phyloP scores from a whole-genome alignment of 2,329 filamentous ascomycete genomes.

The Fusarium chlamydosporum region DNA sequence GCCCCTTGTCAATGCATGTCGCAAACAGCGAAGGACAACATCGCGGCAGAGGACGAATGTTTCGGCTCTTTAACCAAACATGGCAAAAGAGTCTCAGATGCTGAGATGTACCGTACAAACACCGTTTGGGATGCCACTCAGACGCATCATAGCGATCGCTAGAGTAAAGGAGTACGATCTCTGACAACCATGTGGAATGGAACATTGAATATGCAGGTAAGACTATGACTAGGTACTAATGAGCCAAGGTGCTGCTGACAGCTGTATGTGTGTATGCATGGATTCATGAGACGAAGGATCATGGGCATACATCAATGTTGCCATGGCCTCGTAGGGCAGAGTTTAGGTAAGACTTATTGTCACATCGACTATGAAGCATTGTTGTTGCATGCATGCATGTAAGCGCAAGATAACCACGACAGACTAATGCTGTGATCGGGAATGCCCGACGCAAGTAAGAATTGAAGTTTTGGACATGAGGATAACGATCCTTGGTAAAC shows the following conservation, averaged over 20 bases:
- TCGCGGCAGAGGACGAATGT: slow-evolving; percentile 37
- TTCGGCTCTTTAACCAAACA: slow-evolving; percentile 46
- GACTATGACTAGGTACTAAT: slow-evolving; percentile 10
- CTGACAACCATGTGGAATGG: slow-evolving; percentile 6
- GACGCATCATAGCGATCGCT: slow-evolving; percentile 1
- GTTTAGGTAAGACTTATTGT: slow-evolving; percentile 13
- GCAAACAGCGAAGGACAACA: slow-evolving; percentile 33
- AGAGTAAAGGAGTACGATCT: slow-evolving; percentile 16
- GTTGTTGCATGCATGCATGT: slow-evolving; percentile 29
- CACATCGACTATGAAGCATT: slow-evolving; percentile 13
- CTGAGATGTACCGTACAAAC: slow-evolving; percentile 22
- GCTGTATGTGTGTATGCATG: slow-evolving; percentile 10
- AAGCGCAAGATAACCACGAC: slow-evolving; percentile 18
- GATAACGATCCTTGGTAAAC: slow-evolving; percentile 9
- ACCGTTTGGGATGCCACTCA: slow-evolving; percentile 25
- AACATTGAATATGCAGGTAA: slow-evolving; percentile 28
- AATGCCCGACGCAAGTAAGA: slow-evolving; percentile 21
- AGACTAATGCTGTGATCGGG: slow-evolving; percentile 23
- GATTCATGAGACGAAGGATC: slow-evolving; percentile 15
- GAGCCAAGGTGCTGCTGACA: slow-evolving; percentile 28
- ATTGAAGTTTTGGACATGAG: slow-evolving; percentile 1
- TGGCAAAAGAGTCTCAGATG: slow-evolving; percentile 32
- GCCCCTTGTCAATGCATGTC: slow-evolving; percentile 31
- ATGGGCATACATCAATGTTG: slow-evolving; percentile 22
- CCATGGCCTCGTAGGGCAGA: slow-evolving; percentile 32